phyloP scores from a whole-genome alignment of 495 filamentous ascomycete genomes.

The Echria macrotheca region DNA sequence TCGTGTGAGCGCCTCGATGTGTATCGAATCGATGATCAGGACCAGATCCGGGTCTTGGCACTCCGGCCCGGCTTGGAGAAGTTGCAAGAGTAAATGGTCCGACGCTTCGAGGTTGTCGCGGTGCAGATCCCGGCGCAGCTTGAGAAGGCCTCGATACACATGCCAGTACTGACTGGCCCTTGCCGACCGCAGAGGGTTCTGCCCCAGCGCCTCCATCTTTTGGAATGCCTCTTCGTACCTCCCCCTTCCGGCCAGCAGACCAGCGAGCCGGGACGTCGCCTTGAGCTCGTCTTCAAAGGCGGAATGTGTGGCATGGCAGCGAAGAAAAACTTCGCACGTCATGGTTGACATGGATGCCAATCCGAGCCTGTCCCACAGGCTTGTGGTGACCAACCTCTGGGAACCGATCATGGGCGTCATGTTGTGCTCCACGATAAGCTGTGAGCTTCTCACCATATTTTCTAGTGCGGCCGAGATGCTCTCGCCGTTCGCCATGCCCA shows the following conservation, averaged over 20 bases:
- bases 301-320: conserved; percentile 59
- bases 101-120: conserved; percentile 65
- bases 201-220: conserved; percentile 60
- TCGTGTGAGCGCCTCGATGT: conserved; percentile 66
- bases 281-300: conserved; percentile 76
- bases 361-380: conserved; percentile 75
- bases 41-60: conserved; percentile 62
- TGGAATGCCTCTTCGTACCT: conserved; percentile 65
- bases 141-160: conserved; percentile 65
- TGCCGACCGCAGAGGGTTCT: conserved; percentile 63
- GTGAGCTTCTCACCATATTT: conserved; percentile 71
- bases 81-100: conserved; percentile 59
- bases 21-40: conserved; percentile 62
- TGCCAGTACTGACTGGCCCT: conserved; percentile 78
- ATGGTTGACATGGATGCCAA: conserved; percentile 57
- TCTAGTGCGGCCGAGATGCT: conserved; percentile 73
- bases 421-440: conserved; percentile 72
- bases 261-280: conserved; percentile 43
- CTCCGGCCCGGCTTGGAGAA: conserved; percentile 40
- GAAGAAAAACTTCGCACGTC: conserved; percentile 69
- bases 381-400: conserved; percentile 64
- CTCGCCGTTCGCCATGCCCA: conserved; percentile 70
- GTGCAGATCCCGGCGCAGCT: conserved; percentile 64
- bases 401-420: conserved; percentile 66
- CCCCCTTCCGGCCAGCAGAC: conserved; percentile 48